Evolutionary conservation across 345 rosid genomes (phyloP).

Genomic region (Lepidium sativum): DNA sequence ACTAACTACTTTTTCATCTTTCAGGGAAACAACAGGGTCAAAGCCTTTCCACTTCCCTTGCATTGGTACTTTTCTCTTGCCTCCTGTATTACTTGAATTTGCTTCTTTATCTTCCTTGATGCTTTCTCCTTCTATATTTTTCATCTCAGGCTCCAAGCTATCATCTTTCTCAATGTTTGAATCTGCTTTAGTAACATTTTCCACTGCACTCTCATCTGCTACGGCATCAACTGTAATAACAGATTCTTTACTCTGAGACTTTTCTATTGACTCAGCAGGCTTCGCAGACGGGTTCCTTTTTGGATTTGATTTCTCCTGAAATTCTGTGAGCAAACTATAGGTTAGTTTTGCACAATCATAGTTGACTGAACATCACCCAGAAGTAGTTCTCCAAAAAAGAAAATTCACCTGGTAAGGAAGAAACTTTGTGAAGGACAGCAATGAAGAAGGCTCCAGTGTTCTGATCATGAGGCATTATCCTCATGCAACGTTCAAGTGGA

Average conservation of each 20-base stretch:
- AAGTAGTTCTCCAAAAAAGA: background rate
- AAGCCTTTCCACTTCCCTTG: slow-evolving; percentile 96
- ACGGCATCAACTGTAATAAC: slow-evolving; percentile 21
- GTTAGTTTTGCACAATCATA: background rate
- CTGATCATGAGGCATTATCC: slow-evolving; percentile 96
- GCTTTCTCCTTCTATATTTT: slow-evolving; percentile 27
- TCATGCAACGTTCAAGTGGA: slow-evolving; percentile 86
- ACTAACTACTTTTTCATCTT: slow-evolving; percentile 54
- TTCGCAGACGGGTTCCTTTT: slow-evolving; percentile 11
- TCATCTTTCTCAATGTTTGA: slow-evolving; percentile 23
- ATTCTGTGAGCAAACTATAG: slow-evolving; percentile 28
- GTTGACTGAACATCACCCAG: background rate
- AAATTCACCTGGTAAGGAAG: slow-evolving; percentile 59
- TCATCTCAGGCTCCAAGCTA: slow-evolving; percentile 20
- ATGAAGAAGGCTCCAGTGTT: slow-evolving; percentile 94
- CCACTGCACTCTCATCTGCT: slow-evolving; percentile 30
- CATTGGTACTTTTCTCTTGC: slow-evolving; percentile 75
- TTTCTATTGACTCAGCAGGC: slow-evolving; percentile 24
- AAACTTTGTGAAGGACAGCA: slow-evolving; percentile 75
- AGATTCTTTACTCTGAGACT: slow-evolving; percentile 28
- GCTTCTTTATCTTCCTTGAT: slow-evolving; percentile 36
- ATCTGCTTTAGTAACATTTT: slow-evolving; percentile 31
- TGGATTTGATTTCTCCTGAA: slow-evolving; percentile 34
- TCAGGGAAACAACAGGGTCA: slow-evolving; percentile 80
- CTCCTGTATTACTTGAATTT: slow-evolving; percentile 33